A percentile compares a stretch with the other conserved stretches of the same genome.
Conservation (phyloP, 176 grass and related monocot species). For the Eragrostis nindensis region DNA sequence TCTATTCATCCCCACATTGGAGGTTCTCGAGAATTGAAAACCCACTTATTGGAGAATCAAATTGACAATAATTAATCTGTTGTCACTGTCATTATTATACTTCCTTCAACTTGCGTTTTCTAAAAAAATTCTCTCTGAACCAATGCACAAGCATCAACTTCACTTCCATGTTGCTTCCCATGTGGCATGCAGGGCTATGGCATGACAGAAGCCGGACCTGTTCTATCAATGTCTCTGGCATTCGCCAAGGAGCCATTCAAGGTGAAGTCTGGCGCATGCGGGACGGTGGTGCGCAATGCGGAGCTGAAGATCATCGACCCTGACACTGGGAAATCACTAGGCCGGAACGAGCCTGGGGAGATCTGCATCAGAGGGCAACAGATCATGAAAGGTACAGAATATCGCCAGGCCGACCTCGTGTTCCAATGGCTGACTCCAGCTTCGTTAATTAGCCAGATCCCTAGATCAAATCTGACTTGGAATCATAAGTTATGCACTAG, state of each 20-base stretch:
- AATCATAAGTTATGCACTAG: background rate
- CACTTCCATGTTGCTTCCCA: background rate
- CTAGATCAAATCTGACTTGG: conserved; percentile 34
- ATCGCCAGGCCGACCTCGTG: background rate
- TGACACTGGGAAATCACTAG: conserved; percentile 52
- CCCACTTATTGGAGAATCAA: background rate
- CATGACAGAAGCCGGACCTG: conserved; percentile 82
- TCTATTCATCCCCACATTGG: no score
- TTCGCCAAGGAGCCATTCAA: conserved; percentile 76
- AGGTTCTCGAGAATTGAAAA: background rate
- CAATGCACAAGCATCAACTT: background rate
- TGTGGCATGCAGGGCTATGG: conserved; percentile 64
- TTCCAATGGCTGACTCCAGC: conserved; percentile 22
- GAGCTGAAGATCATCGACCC: conserved; percentile 74
- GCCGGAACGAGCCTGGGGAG: conserved; percentile 55
- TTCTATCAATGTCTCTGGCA: conserved; percentile 73
- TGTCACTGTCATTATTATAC: background rate
- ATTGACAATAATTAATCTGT: background rate
- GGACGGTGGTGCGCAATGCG: conserved; percentile 78
- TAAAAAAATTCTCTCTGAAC: background rate
- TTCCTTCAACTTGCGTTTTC: background rate
- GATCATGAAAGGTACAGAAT: conserved; percentile 76
- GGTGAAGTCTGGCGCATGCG: conserved; percentile 69
- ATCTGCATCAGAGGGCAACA: conserved; percentile 78
- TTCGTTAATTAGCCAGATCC: background rate